Percentiles rank a stretch among this genome's conserved stretches.
Conservation (phyloP, 2,329 filamentous ascomycete genomes). For the Diplodia mutila region DNA sequence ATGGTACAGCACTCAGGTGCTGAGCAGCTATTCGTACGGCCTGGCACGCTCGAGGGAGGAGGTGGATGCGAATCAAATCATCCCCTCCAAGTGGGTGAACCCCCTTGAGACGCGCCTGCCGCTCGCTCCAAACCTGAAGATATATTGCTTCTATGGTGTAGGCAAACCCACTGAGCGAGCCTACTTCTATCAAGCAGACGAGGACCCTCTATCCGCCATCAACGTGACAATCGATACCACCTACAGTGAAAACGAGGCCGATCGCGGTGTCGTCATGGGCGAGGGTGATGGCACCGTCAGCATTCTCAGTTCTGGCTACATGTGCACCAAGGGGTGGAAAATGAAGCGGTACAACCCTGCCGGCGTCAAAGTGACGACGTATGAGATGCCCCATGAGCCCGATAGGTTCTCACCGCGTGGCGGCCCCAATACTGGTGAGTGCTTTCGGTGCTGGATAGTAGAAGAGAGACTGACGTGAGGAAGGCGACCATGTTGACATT, state of each 20-base stretch:
- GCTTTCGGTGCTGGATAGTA: background rate
- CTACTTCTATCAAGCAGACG: constrained; percentile 85
- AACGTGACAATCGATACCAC: constrained; percentile 64
- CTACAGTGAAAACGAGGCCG: constrained; percentile 55
- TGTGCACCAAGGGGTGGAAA: constrained; percentile 95
- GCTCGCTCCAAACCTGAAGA: constrained; percentile 83
- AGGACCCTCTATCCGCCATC: constrained; percentile 65
- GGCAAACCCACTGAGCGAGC: constrained; percentile 91
- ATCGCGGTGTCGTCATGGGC: constrained; percentile 92
- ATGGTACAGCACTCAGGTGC: constrained; percentile 80
- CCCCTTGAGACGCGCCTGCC: constrained; percentile 88
- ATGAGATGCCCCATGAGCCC: constrained; percentile 96
- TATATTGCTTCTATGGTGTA: constrained; percentile 96
- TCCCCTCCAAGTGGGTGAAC: constrained; percentile 84
- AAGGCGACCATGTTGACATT: constrained; percentile 94
- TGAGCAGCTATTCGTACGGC: constrained; percentile 81
- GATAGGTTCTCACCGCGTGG: constrained; percentile 85
- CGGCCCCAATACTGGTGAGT: constrained; percentile 64
- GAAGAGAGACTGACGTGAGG: background rate
- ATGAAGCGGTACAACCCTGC: constrained; percentile 94
- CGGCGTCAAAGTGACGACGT: constrained; percentile 76
- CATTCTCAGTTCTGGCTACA: constrained; percentile 88
- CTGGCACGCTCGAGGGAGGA: constrained; percentile 78
- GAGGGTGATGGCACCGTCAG: constrained; percentile 97
- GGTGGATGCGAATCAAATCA: constrained; percentile 67